A percentile compares a stretch with the other conserved stretches of the same genome.
Evolutionary conservation across 257 asterid genomes (phyloP).

Genomic region (Lavandula angustifolia): DNA sequence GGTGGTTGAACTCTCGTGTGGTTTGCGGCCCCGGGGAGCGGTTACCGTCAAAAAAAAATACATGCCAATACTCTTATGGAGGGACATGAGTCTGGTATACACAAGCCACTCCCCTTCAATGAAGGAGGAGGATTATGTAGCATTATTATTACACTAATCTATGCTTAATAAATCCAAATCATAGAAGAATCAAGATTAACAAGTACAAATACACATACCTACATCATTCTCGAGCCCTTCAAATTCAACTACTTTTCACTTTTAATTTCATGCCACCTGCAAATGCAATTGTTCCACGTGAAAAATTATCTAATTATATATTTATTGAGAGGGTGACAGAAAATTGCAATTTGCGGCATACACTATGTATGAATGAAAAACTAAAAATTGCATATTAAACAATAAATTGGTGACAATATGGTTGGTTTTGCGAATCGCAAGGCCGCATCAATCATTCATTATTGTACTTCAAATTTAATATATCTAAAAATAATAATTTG

Average conservation of each 20-base stretch:
- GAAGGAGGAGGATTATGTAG: not conserved
- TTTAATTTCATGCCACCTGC: constrained; percentile 2
- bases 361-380: constrained; percentile 14
- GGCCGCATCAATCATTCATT: constrained; percentile 19
- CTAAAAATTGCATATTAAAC: not conserved
- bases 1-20: no score
- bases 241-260: constrained; percentile 8
- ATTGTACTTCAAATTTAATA: not conserved
- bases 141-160: not conserved
- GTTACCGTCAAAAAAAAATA: no score
- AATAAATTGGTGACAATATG: constrained; percentile 26
- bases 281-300: not conserved
- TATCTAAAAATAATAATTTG: not conserved
- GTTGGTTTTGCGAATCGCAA: constrained; percentile 19
- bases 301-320: not conserved
- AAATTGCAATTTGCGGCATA: not conserved
- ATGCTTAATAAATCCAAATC: constrained; percentile 26
- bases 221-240: constrained; percentile 36
- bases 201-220: not conserved
- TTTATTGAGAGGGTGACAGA: not conserved
- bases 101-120: no score
- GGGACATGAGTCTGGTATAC: no score
- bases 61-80: no score
- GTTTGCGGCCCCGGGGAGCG: no score
- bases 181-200: constrained; percentile 34